Conservation (phyloP, 2,329 filamentous ascomycete species). For the Dactylella cylindrospora region DNA sequence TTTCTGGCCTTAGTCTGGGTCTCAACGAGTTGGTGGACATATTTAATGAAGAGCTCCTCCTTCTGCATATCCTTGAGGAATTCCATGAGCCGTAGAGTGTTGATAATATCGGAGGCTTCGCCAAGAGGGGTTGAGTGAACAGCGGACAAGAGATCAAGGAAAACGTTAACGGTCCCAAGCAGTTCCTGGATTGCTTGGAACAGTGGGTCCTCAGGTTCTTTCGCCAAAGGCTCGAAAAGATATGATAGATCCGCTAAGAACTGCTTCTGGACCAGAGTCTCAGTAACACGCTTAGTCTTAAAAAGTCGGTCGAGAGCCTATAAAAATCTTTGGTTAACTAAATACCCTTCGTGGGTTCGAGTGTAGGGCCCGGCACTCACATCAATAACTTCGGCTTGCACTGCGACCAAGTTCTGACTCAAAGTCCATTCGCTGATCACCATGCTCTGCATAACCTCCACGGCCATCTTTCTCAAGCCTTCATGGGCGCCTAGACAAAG, state of each 20-base stretch:
- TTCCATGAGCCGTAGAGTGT: slow-evolving; percentile 88
- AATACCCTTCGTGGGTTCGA: background rate
- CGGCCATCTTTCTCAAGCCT: slow-evolving; percentile 81
- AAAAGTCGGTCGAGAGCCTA: slow-evolving; percentile 79
- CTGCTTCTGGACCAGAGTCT: slow-evolving; percentile 86
- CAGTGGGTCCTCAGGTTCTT: slow-evolving; percentile 69
- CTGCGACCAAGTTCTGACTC: slow-evolving; percentile 84
- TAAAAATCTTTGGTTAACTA: slow-evolving; percentile 25
- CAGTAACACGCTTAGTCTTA: slow-evolving; percentile 82
- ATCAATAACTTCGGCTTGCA: slow-evolving; percentile 96
- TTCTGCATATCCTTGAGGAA: slow-evolving; percentile 96
- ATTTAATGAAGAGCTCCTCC: slow-evolving; percentile 93
- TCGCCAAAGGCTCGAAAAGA: slow-evolving; percentile 71
- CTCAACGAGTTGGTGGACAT: slow-evolving; percentile 85
- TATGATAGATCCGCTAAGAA: slow-evolving; percentile 84
- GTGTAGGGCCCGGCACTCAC: slow-evolving; percentile 36
- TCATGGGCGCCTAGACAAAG: slow-evolving; percentile 94
- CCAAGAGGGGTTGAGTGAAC: slow-evolving; percentile 74
- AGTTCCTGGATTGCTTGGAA: slow-evolving; percentile 75
- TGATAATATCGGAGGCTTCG: slow-evolving; percentile 80
- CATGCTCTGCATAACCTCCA: slow-evolving; percentile 95
- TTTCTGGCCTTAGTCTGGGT: slow-evolving; percentile 76
- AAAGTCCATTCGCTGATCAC: slow-evolving; percentile 97
- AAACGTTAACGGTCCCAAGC: slow-evolving; percentile 81
- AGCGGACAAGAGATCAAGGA: slow-evolving; percentile 84